Conservation (phyloP, 176 grass and related monocot species). For the Bonia amplexicaulis region DNA sequence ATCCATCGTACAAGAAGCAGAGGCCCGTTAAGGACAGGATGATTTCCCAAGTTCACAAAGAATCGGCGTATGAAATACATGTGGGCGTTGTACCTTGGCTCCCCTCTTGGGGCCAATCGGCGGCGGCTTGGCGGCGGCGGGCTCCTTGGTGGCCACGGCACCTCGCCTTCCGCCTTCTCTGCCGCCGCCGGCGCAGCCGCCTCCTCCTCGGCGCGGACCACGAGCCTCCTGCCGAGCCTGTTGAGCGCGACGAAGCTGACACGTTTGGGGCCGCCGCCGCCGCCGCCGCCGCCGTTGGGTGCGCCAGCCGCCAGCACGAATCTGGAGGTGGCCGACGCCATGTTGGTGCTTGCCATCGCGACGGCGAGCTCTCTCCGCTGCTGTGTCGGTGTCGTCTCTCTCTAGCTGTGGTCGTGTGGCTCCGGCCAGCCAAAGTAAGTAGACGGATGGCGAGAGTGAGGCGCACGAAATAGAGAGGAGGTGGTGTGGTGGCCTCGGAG, state of each 20-base stretch:
- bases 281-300: neutral
- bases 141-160: constrained; percentile 34
- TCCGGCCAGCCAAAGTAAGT: neutral
- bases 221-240: constrained; percentile 44
- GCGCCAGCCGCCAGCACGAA: constrained; percentile 52
- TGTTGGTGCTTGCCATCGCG: constrained; percentile 84
- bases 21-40: neutral
- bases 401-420: constrained; percentile 24
- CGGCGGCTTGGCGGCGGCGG: constrained; percentile 58
- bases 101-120: constrained; percentile 85
- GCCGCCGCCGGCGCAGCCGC: constrained; percentile 14
- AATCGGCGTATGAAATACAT: too few relatives aligned
- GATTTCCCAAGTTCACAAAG: neutral
- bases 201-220: constrained; percentile 56
- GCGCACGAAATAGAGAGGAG: neutral
- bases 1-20: neutral
- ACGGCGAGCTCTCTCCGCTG: neutral
- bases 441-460: neutral
- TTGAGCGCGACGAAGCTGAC: constrained; percentile 35
- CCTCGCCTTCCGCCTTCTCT: constrained; percentile 14
- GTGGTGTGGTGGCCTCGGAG: constrained; percentile 44
- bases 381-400: neutral
- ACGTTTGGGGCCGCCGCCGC: constrained; percentile 10
- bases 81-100: constrained; percentile 33
- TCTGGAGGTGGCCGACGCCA: constrained; percentile 72